Evolutionary conservation across 192 early-diverging fungal species (phyloP).

Genomic region (Coemansia sp.): DNA sequence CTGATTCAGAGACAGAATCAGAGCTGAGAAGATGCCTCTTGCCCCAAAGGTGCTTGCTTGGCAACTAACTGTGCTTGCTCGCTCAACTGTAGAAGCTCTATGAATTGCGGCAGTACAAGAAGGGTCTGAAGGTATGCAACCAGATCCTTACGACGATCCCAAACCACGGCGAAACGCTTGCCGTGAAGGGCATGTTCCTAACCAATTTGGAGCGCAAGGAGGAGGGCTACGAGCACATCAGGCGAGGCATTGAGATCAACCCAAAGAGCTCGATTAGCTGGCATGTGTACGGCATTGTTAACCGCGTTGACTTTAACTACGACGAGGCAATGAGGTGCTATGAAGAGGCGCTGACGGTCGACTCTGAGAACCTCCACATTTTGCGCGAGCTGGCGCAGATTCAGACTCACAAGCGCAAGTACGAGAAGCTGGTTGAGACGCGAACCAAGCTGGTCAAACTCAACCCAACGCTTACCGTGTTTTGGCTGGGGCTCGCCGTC

Average conservation of each 20-base stretch:
- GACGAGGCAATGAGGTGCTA: constrained; percentile 91
- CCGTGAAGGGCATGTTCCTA: constrained; percentile 92
- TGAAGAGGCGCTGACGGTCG: constrained; percentile 75
- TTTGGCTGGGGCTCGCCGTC: constrained; percentile 84
- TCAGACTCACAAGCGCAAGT: constrained; percentile 84
- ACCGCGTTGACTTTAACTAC: constrained; percentile 89
- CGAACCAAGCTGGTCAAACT: constrained; percentile 64
- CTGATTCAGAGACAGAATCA: background rate
- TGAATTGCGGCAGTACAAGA: constrained; percentile 93
- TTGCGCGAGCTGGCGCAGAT: constrained; percentile 83
- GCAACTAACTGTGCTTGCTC: background rate
- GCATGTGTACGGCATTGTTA: constrained; percentile 93
- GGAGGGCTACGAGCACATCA: constrained; percentile 83
- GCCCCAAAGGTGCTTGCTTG: too few relatives aligned
- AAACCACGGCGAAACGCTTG: constrained; percentile 93
- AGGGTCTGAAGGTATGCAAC: constrained; percentile 84
- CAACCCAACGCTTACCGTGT: constrained; percentile 63
- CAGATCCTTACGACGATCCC: constrained; percentile 91
- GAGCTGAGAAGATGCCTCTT: too few relatives aligned
- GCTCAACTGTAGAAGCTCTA: constrained; percentile 72
- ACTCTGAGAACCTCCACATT: constrained; percentile 89
- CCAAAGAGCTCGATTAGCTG: constrained; percentile 87
- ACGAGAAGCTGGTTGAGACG: constrained; percentile 73
- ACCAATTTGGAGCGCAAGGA: constrained; percentile 86
- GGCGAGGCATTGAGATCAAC: constrained; percentile 77